Percentiles rank a stretch among this genome's conserved stretches.
Conservation (phyloP, 768 basidiomycete species). For the Albatrellus ellisii region DNA sequence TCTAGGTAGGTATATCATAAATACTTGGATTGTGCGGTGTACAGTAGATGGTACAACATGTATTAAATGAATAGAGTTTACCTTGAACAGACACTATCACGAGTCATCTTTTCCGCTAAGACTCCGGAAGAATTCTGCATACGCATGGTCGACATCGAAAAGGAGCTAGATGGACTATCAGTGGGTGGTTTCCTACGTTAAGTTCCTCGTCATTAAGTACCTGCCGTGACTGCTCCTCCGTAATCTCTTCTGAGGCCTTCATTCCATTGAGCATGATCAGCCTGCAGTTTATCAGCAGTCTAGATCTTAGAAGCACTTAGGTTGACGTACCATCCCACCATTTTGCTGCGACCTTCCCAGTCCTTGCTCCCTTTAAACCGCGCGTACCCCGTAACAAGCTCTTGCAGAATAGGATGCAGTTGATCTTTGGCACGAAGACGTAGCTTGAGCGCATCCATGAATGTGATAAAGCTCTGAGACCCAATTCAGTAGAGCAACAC, state of each 20-base stretch:
- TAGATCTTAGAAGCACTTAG: not conserved
- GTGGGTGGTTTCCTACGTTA: not conserved
- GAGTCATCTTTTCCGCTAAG: constrained; percentile 30
- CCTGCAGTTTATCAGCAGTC: constrained; percentile 30
- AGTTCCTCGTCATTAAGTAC: constrained; percentile 24
- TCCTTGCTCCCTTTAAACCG: constrained; percentile 91
- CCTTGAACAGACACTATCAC: not conserved
- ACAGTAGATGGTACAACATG: no score
- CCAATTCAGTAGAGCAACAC: no score
- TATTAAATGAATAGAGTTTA: not conserved
- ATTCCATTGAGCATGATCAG: constrained; percentile 93
- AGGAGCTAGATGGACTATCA: constrained; percentile 39
- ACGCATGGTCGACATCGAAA: constrained; percentile 96
- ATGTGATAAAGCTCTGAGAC: constrained; percentile 94
- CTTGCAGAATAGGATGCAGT: constrained; percentile 86
- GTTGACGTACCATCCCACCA: constrained; percentile 73
- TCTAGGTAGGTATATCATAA: no score
- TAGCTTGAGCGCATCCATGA: constrained; percentile 94
- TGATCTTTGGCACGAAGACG: constrained; percentile 94
- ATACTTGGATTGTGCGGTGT: no score
- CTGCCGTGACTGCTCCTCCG: constrained; percentile 91
- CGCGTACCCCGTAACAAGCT: constrained; percentile 89
- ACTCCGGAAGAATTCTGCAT: constrained; percentile 85
- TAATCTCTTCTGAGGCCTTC: constrained; percentile 94
- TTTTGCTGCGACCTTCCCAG: constrained; percentile 90